phyloP scores from a whole-genome alignment of 2,329 filamentous ascomycete genomes.

The Thielaviopsis punctulata region DNA sequence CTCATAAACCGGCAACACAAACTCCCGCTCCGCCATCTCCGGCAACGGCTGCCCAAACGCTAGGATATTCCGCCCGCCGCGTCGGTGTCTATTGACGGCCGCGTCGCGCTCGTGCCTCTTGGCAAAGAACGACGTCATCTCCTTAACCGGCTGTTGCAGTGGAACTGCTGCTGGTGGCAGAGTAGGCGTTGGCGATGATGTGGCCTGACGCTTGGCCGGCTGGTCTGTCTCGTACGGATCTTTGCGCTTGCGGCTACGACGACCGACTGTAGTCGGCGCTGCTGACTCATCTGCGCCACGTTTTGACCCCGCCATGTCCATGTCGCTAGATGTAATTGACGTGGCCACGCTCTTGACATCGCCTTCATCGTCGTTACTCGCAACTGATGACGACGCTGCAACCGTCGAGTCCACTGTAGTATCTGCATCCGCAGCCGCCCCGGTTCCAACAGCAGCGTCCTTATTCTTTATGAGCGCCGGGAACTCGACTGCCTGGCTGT shows the following conservation, averaged over 20 bases:
- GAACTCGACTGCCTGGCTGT: slow-evolving; percentile 17
- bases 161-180: slow-evolving; percentile 13
- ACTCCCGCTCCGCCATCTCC: slow-evolving; percentile 53
- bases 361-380: slow-evolving; percentile 15
- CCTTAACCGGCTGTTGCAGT: slow-evolving; percentile 27
- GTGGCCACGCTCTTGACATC: slow-evolving; percentile 5
- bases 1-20: slow-evolving; percentile 51
- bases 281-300: slow-evolving; percentile 54
- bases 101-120: slow-evolving; percentile 66
- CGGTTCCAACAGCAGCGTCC: slow-evolving; percentile 13
- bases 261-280: slow-evolving; percentile 7
- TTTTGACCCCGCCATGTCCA: slow-evolving; percentile 53
- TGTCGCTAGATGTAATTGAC: slow-evolving; percentile 26
- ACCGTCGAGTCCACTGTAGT: slow-evolving; percentile 16
- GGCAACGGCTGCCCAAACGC: slow-evolving; percentile 76
- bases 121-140: slow-evolving; percentile 75
- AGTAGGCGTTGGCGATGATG: slow-evolving; percentile 13
- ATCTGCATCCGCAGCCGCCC: slow-evolving; percentile 16
- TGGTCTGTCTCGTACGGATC: slow-evolving; percentile 13
- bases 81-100: slow-evolving; percentile 55
- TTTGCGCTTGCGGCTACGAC: slow-evolving; percentile 15
- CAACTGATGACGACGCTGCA: slow-evolving; percentile 16
- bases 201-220: slow-evolving; percentile 14
- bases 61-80: slow-evolving; percentile 49
- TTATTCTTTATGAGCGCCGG: slow-evolving; percentile 13